Conservation (phyloP, 2,329 filamentous ascomycete species). For the Diaporthe nobilis region DNA sequence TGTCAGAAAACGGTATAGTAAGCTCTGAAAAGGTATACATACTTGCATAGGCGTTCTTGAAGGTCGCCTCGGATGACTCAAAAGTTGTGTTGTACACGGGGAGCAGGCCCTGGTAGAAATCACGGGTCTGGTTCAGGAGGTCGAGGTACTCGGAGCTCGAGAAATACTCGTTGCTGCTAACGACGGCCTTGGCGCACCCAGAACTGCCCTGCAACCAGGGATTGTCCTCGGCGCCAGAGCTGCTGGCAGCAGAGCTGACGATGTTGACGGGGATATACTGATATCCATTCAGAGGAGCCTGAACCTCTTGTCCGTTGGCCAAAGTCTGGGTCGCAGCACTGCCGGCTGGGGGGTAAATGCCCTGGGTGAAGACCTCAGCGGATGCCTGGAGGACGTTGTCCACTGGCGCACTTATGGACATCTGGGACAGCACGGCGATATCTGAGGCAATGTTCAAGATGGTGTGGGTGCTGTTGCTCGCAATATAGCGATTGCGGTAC, state of each 20-base stretch:
- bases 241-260: conserved; percentile 67
- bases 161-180: conserved; percentile 70
- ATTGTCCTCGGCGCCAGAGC: conserved; percentile 67
- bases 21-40: conserved; percentile 47
- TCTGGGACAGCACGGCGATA: conserved; percentile 77
- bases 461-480: conserved; percentile 67
- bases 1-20: conserved; percentile 11
- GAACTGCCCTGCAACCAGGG: conserved; percentile 72
- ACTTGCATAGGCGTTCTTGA: conserved; percentile 75
- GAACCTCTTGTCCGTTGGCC: conserved; percentile 77
- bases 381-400: conserved; percentile 87
- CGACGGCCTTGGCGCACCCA: conserved; percentile 68
- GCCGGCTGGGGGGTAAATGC: conserved; percentile 85
- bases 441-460: conserved; percentile 78
- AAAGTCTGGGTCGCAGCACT: conserved; percentile 70
- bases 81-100: conserved; percentile 70
- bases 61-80: conserved; percentile 59
- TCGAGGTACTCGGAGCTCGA: conserved; percentile 60
- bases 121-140: conserved; percentile 65
- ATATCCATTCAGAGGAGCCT: conserved; percentile 82
- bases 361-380: conserved; percentile 85
- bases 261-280: conserved; percentile 84
- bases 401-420: conserved; percentile 79
- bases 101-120: conserved; percentile 70
- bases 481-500: conserved; percentile 84